These are phyloP conservation scores for Trichopus zeylanicus DNA, from an alignment of 116 monocot genomes.

Conservation along the genomic window DNA sequence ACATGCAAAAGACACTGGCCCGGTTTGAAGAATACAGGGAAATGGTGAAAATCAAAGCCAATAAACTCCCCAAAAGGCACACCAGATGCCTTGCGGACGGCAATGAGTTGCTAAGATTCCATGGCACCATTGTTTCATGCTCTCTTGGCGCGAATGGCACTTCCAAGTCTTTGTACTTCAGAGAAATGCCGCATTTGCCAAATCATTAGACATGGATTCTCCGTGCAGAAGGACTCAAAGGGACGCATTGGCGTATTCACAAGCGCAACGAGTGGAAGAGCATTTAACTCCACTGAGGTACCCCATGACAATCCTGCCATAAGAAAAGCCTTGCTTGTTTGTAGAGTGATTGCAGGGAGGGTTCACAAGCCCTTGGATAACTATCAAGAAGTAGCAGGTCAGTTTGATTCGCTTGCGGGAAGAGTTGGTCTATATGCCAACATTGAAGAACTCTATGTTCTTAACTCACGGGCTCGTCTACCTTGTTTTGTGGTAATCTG, in stretches of 20 bases:
- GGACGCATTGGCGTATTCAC: slow-evolving; percentile 48
- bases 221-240: slow-evolving; percentile 18
- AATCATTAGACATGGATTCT: slow-evolving; percentile 44
- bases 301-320: slow-evolving; percentile 9
- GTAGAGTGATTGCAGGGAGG: slow-evolving; percentile 54
- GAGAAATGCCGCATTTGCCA: slow-evolving; percentile 42
- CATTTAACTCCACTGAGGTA: slow-evolving; percentile 34
- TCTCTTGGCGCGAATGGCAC: slow-evolving; percentile 35
- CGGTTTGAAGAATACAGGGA: slow-evolving; percentile 56
- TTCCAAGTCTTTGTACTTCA: slow-evolving; percentile 31
- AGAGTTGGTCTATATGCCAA: slow-evolving; percentile 44
- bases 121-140: slow-evolving; percentile 45
- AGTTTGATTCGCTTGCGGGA: slow-evolving; percentile 38
- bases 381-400: slow-evolving; percentile 25
- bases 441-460: slow-evolving; percentile 47
- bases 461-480: slow-evolving; percentile 44
- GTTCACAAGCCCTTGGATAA: slow-evolving; percentile 59
- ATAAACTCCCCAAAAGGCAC: slow-evolving; percentile 52
- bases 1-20: slow-evolving; percentile 46
- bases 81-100: slow-evolving; percentile 57
- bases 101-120: slow-evolving; percentile 56
- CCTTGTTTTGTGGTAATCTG: slow-evolving; percentile 64
- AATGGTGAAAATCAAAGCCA: slow-evolving; percentile 36
- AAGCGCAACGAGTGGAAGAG: slow-evolving; percentile 47
- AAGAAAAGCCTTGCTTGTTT: slow-evolving; percentile 46